Base-by-base conservation (phyloP, 2,329 filamentous ascomycete genomes). In the Curvularia eragrostidis region DNA sequence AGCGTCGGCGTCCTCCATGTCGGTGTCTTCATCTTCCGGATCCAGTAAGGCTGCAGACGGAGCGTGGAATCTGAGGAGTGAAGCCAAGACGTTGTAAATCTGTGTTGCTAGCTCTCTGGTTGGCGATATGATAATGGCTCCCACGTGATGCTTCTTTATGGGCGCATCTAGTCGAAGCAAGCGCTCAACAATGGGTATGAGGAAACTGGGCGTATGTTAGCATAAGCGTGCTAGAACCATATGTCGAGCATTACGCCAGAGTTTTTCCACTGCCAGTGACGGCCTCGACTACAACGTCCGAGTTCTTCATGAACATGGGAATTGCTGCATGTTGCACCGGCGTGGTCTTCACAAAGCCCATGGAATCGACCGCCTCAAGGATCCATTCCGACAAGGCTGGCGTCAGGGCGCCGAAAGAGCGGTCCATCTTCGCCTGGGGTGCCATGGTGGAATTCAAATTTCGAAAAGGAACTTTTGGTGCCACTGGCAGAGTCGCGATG, bases 241-340 rank as follows among this genome's bases (percentile, higher is more conserved):
- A 8, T 5, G 8, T 19, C n/a, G 19, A 5, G 19, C 38, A 62
- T 49, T 63, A 74, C 67, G 70, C 66, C 23, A 75, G 59, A 12
- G 73, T 75, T 50, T 75, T 75, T 18, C 73, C 74, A 39, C 71
- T 74, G 15, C 74, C 74, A 7, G 74, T 77, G 3, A 77, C 74
- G 15, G 87, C 87, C 81, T 96, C 92, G 5, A 97, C 93, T 1
- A 97, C 93, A 4, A 96, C 91, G 77, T 97, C 93, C 72, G 96
- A 96, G 75, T 96, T 91, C 50, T 87, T 89, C 79, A 93, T 88
- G 74, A 97, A 95, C 50, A 97, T 85, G 12, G 93, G 92, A 65
- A 97, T 90, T 4, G 91, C 90, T 58, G 92, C 94, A 43, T 93
- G 91, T 79, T 98, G 94, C n/a, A 97, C 93, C 1, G 94, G 94